These are phyloP conservation scores for Globisporangium iwayamae DNA, from an alignment of 352 stramenopile genomes.

Conservation along the genomic window DNA sequence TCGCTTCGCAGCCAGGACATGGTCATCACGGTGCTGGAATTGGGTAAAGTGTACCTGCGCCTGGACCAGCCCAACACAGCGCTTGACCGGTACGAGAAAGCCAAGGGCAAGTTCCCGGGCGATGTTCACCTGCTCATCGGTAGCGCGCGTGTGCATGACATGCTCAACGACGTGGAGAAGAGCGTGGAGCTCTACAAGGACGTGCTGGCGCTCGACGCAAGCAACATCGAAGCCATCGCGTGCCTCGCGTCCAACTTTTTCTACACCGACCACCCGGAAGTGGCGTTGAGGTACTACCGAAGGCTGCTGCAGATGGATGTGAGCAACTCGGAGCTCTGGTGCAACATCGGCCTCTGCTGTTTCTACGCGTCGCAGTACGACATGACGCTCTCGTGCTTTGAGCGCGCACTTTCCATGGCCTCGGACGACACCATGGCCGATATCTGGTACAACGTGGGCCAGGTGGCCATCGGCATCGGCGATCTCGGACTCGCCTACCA, in stretches of 20 bases:
- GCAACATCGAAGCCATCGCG: slow-evolving; percentile 89
- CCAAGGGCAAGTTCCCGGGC: slow-evolving; percentile 59
- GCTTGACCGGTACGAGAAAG: slow-evolving; percentile 80
- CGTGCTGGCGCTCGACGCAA: slow-evolving; percentile 84
- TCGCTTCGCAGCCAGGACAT: slow-evolving; percentile 86
- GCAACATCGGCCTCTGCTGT: slow-evolving; percentile 93
- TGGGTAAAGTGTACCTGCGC: slow-evolving; percentile 93
- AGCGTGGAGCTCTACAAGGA: slow-evolving; percentile 85
- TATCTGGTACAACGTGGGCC: slow-evolving; percentile 94
- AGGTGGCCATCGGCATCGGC: slow-evolving; percentile 91
- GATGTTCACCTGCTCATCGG: slow-evolving; percentile 82
- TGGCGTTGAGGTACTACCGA: slow-evolving; percentile 92
- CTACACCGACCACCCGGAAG: slow-evolving; percentile 90
- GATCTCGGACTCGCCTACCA: slow-evolving; percentile 92
- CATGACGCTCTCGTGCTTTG: slow-evolving; percentile 92
- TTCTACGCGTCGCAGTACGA: slow-evolving; percentile 94
- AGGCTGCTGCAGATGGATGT: slow-evolving; percentile 92
- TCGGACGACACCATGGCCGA: slow-evolving; percentile 90
- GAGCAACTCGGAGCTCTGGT: slow-evolving; percentile 90
- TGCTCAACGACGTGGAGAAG: slow-evolving; percentile 87
- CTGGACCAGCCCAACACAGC: slow-evolving; percentile 94
- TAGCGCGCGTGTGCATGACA: slow-evolving; percentile 90
- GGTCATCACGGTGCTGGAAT: slow-evolving; percentile 88
- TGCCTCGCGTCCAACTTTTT: slow-evolving; percentile 93
- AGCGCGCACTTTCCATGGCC: slow-evolving; percentile 83